phyloP scores from a whole-genome alignment of 495 filamentous ascomycete genomes.

The Aspergillus haitiensis region DNA sequence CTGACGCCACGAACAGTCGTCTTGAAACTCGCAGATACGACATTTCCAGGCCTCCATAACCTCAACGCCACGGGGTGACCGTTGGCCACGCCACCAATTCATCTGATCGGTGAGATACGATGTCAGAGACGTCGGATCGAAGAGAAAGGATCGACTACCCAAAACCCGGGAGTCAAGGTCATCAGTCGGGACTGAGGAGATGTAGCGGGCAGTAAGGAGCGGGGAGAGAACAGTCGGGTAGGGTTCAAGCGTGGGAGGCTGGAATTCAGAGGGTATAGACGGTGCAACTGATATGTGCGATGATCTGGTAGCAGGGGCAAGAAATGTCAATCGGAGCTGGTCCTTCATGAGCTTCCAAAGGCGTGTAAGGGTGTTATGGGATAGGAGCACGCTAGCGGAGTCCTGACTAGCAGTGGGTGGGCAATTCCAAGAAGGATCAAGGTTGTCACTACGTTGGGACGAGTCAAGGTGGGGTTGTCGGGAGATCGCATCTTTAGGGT shows the following conservation, averaged over 20 bases:
- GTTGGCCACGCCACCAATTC: constrained; percentile 83
- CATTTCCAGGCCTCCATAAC: constrained; percentile 94
- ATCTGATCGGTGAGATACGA: constrained; percentile 68
- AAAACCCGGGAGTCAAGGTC: constrained; percentile 51
- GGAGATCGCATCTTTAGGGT: constrained; percentile 30
- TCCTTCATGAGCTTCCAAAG: constrained; percentile 70
- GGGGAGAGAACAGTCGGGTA: constrained; percentile 51
- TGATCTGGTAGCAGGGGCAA: constrained; percentile 30
- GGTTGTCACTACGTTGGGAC: constrained; percentile 7
- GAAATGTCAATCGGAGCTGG: constrained; percentile 64
- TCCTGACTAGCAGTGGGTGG: constrained; percentile 40
- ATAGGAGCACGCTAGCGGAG: constrained; percentile 55
- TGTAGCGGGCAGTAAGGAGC: constrained; percentile 46
- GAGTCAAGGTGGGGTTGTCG: background rate
- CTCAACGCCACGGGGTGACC: constrained; percentile 74
- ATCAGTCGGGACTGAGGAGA: constrained; percentile 36
- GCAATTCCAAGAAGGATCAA: background rate
- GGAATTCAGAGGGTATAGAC: constrained; percentile 53
- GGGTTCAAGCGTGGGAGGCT: constrained; percentile 56
- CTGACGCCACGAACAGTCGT: constrained; percentile 62
- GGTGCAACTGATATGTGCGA: constrained; percentile 31
- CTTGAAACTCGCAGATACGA: constrained; percentile 60
- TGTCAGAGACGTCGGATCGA: constrained; percentile 61
- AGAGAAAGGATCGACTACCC: constrained; percentile 67
- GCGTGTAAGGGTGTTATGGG: constrained; percentile 56